Conservation (phyloP, 331 rosid species). For the Stylosanthes scabra region DNA sequence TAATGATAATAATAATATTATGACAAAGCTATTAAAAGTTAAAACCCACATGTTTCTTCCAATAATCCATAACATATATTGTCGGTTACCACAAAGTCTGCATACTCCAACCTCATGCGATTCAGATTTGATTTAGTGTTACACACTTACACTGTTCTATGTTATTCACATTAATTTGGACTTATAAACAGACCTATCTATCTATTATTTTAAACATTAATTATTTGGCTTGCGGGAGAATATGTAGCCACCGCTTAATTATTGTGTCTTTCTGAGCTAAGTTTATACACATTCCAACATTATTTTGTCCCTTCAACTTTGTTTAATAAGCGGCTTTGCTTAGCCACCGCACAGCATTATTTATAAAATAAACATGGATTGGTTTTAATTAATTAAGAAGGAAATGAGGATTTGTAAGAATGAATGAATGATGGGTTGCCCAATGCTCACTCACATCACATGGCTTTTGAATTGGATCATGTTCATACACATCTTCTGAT, state of each 20-base stretch:
- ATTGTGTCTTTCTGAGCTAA: conserved; percentile 7
- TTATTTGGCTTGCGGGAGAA: too few relatives aligned
- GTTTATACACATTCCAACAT: not conserved
- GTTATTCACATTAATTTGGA: not conserved
- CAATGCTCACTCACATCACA: too few relatives aligned
- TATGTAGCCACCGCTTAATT: conserved; percentile 25
- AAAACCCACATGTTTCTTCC: conserved; percentile 40
- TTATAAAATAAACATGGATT: not conserved
- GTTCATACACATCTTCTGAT: conserved; percentile 32
- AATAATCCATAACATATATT: conserved; percentile 42
- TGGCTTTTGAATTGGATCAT: conserved; percentile 44
- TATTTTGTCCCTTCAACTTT: not conserved
- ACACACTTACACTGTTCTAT: too few relatives aligned
- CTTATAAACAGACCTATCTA: too few relatives aligned
- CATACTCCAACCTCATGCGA: not conserved
- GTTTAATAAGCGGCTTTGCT: not conserved
- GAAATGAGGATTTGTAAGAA: too few relatives aligned
- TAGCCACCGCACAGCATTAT: not conserved
- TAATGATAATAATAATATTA: conserved; percentile 2
- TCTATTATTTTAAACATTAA: too few relatives aligned
- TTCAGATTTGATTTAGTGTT: not conserved
- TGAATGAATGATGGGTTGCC: too few relatives aligned
- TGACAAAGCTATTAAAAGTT: conserved; percentile 41
- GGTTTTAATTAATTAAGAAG: not conserved
- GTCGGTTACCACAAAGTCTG: conserved; percentile 28